Percentiles rank a stretch among this genome's conserved stretches.
Evolutionary conservation across 768 basidiomycete genomes (phyloP).

Genomic region (Mycena haematopus): DNA sequence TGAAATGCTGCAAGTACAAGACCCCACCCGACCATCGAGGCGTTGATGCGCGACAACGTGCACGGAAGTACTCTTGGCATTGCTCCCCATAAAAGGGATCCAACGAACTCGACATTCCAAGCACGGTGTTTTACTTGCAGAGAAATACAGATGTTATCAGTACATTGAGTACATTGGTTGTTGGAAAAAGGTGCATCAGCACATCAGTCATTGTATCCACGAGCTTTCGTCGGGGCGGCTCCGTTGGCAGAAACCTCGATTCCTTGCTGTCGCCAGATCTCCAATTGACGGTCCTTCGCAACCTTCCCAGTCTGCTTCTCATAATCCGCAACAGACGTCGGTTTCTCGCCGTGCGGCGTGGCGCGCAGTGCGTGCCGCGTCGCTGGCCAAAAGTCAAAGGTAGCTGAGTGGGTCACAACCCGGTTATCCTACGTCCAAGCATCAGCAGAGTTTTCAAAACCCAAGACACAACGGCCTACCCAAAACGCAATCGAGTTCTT

Average conservation of each 20-base stretch:
- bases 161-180: neutral
- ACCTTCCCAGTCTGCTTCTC: constrained; percentile 65
- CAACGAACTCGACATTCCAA: no score
- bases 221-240: constrained; percentile 43
- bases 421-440: constrained; percentile 23
- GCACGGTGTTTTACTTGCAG: no score
- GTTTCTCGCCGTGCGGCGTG: constrained; percentile 83
- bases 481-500: constrained; percentile 81
- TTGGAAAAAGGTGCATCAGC: constrained; percentile 35
- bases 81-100: no score
- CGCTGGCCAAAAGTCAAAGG: constrained; percentile 83
- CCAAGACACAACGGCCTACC: constrained; percentile 44
- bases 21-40: no score
- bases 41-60: no score
- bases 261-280: constrained; percentile 74
- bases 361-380: constrained; percentile 80
- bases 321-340: constrained; percentile 77
- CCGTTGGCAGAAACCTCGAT: constrained; percentile 44
- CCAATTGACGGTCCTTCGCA: constrained; percentile 76
- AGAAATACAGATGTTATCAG: neutral
- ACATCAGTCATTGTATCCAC: constrained; percentile 67
- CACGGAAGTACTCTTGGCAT: no score
- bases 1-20: no score
- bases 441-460: neutral
- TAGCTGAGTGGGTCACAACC: constrained; percentile 77